Conservation (phyloP, 75 land plant species). For the Azolla pinnata region DNA sequence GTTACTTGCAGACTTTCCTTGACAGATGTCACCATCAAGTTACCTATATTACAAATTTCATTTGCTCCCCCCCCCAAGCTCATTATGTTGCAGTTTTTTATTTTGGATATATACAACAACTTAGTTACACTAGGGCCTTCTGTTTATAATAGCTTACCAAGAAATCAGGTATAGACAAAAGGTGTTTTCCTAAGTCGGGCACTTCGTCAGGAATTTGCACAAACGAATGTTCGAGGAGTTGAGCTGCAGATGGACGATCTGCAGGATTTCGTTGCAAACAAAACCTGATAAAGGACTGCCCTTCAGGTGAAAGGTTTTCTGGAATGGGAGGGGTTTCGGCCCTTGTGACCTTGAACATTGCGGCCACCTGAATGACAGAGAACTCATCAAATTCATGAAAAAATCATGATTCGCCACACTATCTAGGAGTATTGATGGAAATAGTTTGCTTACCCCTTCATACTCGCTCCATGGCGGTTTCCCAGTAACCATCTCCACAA, state of each 20-base stretch:
- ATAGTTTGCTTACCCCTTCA: constrained; percentile 59
- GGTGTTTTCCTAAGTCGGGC: too few species aligned
- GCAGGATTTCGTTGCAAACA: constrained; percentile 68
- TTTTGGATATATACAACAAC: too few species aligned
- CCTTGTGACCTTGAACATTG: constrained; percentile 66
- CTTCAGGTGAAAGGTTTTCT: constrained; percentile 46
- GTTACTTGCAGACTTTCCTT: too few species aligned
- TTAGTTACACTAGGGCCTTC: too few species aligned
- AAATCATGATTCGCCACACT: neutral
- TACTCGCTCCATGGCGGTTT: constrained; percentile 97
- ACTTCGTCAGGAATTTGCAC: constrained; percentile 11
- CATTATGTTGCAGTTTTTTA: too few species aligned
- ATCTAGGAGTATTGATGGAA: neutral
- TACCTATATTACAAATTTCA: too few species aligned
- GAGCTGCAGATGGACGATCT: constrained; percentile 50
- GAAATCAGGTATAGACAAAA: too few species aligned
- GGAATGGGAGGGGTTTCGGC: constrained; percentile 52
- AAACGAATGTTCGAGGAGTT: constrained; percentile 61
- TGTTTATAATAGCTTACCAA: too few species aligned
- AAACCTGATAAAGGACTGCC: constrained; percentile 43
- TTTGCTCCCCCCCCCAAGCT: too few species aligned
- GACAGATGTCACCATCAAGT: too few species aligned
- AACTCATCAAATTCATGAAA: neutral
- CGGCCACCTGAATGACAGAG: constrained; percentile 41
- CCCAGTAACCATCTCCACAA: constrained; percentile 95